Conservation (phyloP, 2,329 filamentous ascomycete genomes). For the Fusarium sp. region DNA sequence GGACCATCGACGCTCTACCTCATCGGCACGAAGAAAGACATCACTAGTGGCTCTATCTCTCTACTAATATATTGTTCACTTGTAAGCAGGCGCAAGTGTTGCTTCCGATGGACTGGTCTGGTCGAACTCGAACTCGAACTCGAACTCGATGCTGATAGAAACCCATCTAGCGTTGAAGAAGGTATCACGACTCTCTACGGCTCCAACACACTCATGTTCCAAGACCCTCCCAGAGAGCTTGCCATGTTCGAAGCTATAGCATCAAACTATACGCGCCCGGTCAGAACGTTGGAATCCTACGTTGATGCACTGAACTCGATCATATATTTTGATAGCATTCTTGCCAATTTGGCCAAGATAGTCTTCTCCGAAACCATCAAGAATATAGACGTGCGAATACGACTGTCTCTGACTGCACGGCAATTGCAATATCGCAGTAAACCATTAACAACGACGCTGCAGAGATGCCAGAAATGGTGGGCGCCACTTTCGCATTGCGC, state of each 20-base stretch:
- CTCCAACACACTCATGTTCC: background rate
- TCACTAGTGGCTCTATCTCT: background rate
- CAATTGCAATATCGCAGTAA: too few species aligned
- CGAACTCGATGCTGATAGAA: too few species aligned
- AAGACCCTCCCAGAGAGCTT: too few species aligned
- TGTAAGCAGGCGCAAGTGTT: constrained; percentile 1
- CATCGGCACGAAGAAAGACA: background rate
- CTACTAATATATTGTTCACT: background rate
- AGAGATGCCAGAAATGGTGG: background rate
- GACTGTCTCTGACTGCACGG: background rate
- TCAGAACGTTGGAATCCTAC: background rate
- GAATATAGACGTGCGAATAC: background rate
- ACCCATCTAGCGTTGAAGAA: background rate
- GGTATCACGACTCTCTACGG: background rate
- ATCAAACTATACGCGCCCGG: background rate
- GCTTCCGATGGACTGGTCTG: background rate
- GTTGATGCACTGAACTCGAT: background rate
- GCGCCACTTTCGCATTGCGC: background rate
- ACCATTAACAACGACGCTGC: too few species aligned
- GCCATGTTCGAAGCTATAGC: too few species aligned
- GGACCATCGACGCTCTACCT: background rate
- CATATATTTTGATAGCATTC: too few species aligned
- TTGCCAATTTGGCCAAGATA: too few species aligned
- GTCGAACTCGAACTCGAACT: too few species aligned
- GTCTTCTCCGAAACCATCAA: too few species aligned